Conservation (phyloP, 768 basidiomycete species). For the Austroboletus eburneus region DNA sequence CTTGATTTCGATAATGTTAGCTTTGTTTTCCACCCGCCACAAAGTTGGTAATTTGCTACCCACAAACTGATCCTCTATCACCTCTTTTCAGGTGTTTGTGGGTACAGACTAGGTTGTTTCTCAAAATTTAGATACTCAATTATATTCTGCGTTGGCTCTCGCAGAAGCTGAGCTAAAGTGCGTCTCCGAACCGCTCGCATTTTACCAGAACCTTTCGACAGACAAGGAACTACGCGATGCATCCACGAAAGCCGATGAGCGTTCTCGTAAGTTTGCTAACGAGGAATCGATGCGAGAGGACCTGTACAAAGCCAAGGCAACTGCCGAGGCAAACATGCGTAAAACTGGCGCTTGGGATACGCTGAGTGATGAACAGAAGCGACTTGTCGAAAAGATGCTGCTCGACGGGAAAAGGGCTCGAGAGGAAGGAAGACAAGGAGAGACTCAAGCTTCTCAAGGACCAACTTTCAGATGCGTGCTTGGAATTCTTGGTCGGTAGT, state of each 20-base stretch:
- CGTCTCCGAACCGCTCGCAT: slow-evolving; percentile 55
- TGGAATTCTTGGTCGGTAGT: slow-evolving; percentile 68
- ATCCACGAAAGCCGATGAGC: slow-evolving; percentile 64
- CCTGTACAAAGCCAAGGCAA: slow-evolving; percentile 65
- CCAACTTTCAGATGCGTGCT: slow-evolving; percentile 64
- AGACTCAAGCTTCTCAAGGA: slow-evolving; percentile 64
- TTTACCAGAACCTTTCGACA: slow-evolving; percentile 79
- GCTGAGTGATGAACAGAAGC: slow-evolving; percentile 62
- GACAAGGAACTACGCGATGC: slow-evolving; percentile 73
- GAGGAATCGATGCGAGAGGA: slow-evolving; percentile 79
- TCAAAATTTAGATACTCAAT: neutral
- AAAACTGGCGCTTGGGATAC: slow-evolving; percentile 55
- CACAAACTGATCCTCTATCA: neutral
- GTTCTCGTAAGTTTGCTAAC: slow-evolving; percentile 63
- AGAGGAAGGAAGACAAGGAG: slow-evolving; percentile 52
- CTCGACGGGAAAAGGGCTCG: slow-evolving; percentile 75
- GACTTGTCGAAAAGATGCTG: slow-evolving; percentile 76
- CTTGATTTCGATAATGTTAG: slow-evolving; percentile 67
- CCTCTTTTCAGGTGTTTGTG: slow-evolving; percentile 60
- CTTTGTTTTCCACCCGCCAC: neutral
- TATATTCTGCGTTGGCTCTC: slow-evolving; percentile 54
- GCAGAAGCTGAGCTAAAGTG: slow-evolving; percentile 53
- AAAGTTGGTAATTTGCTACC: neutral
- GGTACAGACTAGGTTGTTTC: slow-evolving; percentile 27
- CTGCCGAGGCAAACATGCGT: slow-evolving; percentile 65